Evolutionary conservation across 2,329 filamentous ascomycete genomes (phyloP).

Genomic region (Colletotrichum incanum): DNA sequence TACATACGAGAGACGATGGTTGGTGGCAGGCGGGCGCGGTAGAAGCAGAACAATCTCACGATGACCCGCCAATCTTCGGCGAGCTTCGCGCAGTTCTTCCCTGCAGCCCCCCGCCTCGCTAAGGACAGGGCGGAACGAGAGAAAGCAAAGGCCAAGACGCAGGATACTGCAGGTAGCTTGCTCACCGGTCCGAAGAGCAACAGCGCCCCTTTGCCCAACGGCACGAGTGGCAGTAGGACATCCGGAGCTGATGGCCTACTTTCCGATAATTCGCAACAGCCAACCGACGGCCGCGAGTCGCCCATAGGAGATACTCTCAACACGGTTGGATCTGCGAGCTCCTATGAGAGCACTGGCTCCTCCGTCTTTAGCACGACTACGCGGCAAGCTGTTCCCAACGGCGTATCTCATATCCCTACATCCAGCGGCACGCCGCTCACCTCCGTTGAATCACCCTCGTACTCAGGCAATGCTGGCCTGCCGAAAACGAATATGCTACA

Average conservation of each 20-base stretch:
- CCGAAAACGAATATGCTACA: slow-evolving; percentile 71
- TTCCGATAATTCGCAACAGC: slow-evolving; percentile 56
- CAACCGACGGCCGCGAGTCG: slow-evolving; percentile 71
- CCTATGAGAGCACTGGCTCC: slow-evolving; percentile 78
- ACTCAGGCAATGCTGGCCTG: slow-evolving; percentile 63
- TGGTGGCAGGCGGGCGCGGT: slow-evolving; percentile 67
- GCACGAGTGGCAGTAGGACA: slow-evolving; percentile 31
- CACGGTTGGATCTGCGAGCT: slow-evolving; percentile 81
- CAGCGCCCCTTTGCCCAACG: slow-evolving; percentile 45
- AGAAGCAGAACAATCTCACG: slow-evolving; percentile 67
- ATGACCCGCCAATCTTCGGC: slow-evolving; percentile 85
- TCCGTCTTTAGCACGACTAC: slow-evolving; percentile 76
- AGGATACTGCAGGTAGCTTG: slow-evolving; percentile 50
- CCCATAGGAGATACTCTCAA: slow-evolving; percentile 77
- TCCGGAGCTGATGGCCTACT: slow-evolving; percentile 41
- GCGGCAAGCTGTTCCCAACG: slow-evolving; percentile 58
- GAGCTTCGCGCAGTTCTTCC: slow-evolving; percentile 90
- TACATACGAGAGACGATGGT: slow-evolving; percentile 69
- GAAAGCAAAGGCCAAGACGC: slow-evolving; percentile 68
- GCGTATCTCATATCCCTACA: slow-evolving; percentile 60
- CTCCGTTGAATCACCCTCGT: slow-evolving; percentile 67
- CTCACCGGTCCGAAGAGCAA: slow-evolving; percentile 47
- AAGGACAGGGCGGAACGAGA: slow-evolving; percentile 74
- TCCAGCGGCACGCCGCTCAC: slow-evolving; percentile 67
- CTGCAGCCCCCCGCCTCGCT: slow-evolving; percentile 79